These are phyloP conservation scores for Diplosphaera chodatii DNA, from an alignment of 139 green algal species.

Conservation along the genomic window DNA sequence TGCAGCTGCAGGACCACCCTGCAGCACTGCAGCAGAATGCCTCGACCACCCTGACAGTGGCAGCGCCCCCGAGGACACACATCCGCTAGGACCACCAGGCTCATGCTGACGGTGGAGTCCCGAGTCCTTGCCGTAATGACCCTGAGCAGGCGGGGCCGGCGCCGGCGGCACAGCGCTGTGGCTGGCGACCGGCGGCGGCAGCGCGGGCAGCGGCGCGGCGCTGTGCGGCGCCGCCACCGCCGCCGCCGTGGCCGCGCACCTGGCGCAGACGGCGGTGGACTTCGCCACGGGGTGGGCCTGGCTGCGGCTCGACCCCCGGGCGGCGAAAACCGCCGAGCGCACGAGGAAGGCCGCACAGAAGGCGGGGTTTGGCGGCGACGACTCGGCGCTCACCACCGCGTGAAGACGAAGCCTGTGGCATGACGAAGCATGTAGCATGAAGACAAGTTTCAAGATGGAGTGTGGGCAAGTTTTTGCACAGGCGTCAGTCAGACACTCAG, in stretches of 20 bases:
- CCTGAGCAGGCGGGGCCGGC: slow-evolving; percentile 11
- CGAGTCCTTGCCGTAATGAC: not conserved
- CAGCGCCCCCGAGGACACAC: too few relatives aligned
- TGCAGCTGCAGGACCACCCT: too few relatives aligned
- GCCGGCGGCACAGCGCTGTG: not conserved
- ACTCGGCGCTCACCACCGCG: not conserved
- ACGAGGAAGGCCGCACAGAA: not conserved
- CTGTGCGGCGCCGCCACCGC: not conserved
- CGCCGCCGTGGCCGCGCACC: slow-evolving; percentile 18
- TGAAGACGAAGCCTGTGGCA: too few relatives aligned
- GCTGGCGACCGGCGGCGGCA: not conserved
- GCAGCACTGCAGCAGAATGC: too few relatives aligned
- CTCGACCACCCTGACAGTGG: too few relatives aligned
- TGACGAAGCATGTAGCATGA: too few relatives aligned
- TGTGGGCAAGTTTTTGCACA: too few relatives aligned
- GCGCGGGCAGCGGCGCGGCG: too few relatives aligned
- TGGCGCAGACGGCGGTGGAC: slow-evolving; percentile 26
- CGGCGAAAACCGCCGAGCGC: not conserved
- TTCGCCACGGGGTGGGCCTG: not conserved
- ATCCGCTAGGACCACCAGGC: too few relatives aligned
- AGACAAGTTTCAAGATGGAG: too few relatives aligned
- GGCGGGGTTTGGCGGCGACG: not conserved
- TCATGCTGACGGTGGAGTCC: not conserved
- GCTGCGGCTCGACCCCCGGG: not conserved
- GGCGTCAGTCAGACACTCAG: too few relatives aligned